Evolutionary conservation across 768 basidiomycete species (phyloP).

Genomic region (Leccinum truebloodii): DNA sequence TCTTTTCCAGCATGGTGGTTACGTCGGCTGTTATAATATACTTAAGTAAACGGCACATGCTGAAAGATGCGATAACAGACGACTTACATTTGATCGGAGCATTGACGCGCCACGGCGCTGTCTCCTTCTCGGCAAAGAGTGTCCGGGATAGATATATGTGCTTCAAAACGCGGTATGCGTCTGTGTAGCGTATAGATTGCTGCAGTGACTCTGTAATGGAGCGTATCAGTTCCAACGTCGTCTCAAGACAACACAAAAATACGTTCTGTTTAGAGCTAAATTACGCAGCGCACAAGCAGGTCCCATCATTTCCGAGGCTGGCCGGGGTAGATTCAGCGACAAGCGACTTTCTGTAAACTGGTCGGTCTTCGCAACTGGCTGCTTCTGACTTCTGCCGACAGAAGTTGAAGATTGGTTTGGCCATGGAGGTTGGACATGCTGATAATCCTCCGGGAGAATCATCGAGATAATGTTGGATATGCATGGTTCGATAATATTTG

Average conservation of each 20-base stretch:
- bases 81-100: background rate
- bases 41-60: too few relatives aligned
- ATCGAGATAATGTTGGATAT: background rate
- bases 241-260: background rate
- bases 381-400: background rate
- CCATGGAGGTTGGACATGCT: background rate
- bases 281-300: constrained; percentile 26
- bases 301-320: constrained; percentile 24
- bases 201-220: background rate
- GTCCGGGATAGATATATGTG: background rate
- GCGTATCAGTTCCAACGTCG: background rate
- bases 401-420: background rate
- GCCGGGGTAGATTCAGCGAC: background rate
- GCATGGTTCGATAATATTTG: background rate
- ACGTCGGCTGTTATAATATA: constrained; percentile 14
- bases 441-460: background rate
- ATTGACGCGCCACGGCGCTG: background rate
- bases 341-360: background rate
- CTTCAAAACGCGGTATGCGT: background rate
- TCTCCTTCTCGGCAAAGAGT: background rate
- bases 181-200: background rate
- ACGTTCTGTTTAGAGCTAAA: constrained; percentile 18
- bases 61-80: background rate
- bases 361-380: background rate
- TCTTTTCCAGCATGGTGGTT: constrained; percentile 18